Evolutionary conservation across 2,329 filamentous ascomycete genomes (phyloP).

Genomic region (Triangularia setosa): DNA sequence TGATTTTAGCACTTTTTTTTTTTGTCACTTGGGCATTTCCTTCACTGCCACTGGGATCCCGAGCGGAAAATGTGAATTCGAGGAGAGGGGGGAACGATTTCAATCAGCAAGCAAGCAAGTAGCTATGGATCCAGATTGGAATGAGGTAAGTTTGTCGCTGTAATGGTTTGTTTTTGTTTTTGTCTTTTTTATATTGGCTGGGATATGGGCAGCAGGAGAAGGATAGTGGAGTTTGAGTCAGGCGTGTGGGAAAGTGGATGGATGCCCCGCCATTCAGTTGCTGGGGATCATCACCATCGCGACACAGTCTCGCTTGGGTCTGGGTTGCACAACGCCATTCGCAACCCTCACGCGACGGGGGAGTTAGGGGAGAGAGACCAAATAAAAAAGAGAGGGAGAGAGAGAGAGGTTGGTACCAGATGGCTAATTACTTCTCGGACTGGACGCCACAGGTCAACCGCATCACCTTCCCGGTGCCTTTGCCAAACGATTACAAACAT

Average conservation of each 20-base stretch:
- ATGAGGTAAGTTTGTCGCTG: slow-evolving; percentile 57
- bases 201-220: not conserved
- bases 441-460: slow-evolving; percentile 61
- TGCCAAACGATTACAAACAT: not conserved
- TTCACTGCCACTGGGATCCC: too few species aligned
- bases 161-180: slow-evolving; percentile 4
- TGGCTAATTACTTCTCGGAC: not conserved
- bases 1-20: not conserved
- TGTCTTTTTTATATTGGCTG: not conserved
- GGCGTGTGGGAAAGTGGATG: not conserved
- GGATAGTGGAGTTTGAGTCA: not conserved
- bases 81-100: not conserved
- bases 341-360: not conserved
- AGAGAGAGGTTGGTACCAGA: slow-evolving; percentile 3
- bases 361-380: too few species aligned
- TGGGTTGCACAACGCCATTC: not conserved
- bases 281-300: not conserved
- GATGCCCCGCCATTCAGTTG: not conserved
- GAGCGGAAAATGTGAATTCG: not conserved
- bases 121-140: slow-evolving; percentile 64
- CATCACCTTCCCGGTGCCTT: slow-evolving; percentile 74
- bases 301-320: not conserved
- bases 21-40: too few species aligned
- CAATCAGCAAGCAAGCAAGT: not conserved
- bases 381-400: not conserved